A percentile compares a stretch with the other conserved stretches of the same genome.
Evolutionary conservation across 78 protist species (phyloP).

Genomic region (Acrasis kona): DNA sequence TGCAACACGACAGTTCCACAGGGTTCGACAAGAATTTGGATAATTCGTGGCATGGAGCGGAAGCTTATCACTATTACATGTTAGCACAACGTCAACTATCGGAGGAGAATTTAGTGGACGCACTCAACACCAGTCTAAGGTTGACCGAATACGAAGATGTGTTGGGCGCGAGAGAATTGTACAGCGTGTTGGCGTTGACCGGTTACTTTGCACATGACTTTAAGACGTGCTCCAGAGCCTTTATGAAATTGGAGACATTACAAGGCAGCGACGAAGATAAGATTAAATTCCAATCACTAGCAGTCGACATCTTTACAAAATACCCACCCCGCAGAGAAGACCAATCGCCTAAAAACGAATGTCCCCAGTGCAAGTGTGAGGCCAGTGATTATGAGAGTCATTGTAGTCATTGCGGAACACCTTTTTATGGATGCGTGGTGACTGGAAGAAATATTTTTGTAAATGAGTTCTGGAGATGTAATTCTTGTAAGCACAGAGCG

Average conservation of each 20-base stretch:
- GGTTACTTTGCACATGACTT: slow-evolving; percentile 26
- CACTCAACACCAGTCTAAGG: slow-evolving; percentile 25
- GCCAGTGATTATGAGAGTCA: slow-evolving; percentile 11
- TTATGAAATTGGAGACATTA: slow-evolving; percentile 43
- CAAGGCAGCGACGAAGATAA: slow-evolving; percentile 7
- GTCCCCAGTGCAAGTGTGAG: background rate
- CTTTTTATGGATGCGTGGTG: slow-evolving; percentile 21
- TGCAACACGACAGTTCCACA: background rate
- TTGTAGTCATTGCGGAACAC: slow-evolving; percentile 25
- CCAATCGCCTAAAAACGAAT: background rate
- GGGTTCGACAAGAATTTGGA: background rate
- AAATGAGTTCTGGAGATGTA: no score
- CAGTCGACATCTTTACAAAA: slow-evolving; percentile 33
- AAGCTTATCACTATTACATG: slow-evolving; percentile 56
- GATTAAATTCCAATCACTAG: slow-evolving; percentile 11
- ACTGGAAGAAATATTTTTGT: slow-evolving; percentile 27
- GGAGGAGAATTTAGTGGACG: background rate
- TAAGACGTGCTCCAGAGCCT: slow-evolving; percentile 47
- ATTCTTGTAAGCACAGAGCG: no score
- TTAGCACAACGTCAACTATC: slow-evolving; percentile 44
- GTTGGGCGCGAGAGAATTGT: background rate
- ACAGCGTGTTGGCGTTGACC: slow-evolving; percentile 55
- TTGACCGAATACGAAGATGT: slow-evolving; percentile 48
- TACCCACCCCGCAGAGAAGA: slow-evolving; percentile 21
- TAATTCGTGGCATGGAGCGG: slow-evolving; percentile 56